These are phyloP conservation scores for Coemansia sp. DNA, from an alignment of 192 early-diverging fungal species.

Conservation along the genomic window DNA sequence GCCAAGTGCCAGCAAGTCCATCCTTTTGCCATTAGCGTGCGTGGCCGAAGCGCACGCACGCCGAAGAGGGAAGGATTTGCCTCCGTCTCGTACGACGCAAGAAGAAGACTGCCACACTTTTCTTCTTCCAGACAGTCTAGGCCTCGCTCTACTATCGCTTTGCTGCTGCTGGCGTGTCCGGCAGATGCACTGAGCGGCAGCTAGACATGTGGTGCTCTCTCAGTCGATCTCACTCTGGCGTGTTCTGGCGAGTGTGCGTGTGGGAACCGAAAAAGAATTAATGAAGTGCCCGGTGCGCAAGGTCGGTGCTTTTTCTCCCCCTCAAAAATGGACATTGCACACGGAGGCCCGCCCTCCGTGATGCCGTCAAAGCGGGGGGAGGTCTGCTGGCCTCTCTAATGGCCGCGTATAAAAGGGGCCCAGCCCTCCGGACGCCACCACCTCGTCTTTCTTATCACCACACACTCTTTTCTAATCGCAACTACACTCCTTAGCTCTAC, in stretches of 20 bases:
- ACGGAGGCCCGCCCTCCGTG: neutral
- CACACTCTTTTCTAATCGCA: neutral
- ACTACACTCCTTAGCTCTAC: neutral
- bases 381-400: neutral
- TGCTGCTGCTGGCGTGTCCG: neutral
- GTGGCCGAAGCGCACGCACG: neutral
- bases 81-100: neutral
- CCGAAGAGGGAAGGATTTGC: neutral
- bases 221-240: neutral
- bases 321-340: neutral
- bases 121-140: neutral
- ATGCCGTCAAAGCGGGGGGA: neutral
- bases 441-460: neutral
- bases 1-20: neutral
- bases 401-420: neutral
- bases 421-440: neutral
- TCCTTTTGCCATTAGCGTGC: neutral
- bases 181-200: neutral
- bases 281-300: constrained; percentile 6
- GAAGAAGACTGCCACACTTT: neutral
- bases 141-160: neutral
- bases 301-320: neutral
- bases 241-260: neutral
- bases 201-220: neutral
- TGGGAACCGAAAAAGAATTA: neutral